Conservation (phyloP, 169 alveolate species). For the Perkinsus marinus region DNA sequence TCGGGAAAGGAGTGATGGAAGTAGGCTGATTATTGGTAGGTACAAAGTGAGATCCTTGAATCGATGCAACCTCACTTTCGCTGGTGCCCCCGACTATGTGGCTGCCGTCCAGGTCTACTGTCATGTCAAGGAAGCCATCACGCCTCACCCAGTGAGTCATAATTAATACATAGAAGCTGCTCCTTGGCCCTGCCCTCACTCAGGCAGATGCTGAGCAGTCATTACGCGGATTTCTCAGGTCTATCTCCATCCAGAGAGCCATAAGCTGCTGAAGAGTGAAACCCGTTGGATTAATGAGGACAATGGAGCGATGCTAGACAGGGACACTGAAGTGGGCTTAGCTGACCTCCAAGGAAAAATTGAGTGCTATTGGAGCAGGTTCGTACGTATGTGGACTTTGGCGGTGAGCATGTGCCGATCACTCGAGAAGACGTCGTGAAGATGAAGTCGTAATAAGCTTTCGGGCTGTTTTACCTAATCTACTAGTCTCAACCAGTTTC, state of each 20-base stretch:
- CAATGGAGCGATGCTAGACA: not conserved
- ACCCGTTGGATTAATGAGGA: not conserved
- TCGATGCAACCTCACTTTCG: not conserved
- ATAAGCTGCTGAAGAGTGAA: not conserved
- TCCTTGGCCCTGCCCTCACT: no score
- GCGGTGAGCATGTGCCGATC: not conserved
- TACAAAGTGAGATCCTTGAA: not conserved
- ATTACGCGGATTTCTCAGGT: no score
- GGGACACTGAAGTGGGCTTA: not conserved
- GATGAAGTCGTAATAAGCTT: not conserved
- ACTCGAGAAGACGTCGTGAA: not conserved
- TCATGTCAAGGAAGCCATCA: not conserved
- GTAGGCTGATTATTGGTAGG: not conserved
- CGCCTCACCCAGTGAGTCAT: not conserved
- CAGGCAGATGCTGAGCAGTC: no score
- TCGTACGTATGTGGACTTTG: not conserved
- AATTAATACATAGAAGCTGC: no score
- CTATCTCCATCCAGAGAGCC: not conserved
- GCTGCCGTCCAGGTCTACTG: not conserved
- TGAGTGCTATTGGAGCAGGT: not conserved
- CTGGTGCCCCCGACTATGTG: not conserved
- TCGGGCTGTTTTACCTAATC: not conserved
- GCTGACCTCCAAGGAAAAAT: not conserved
- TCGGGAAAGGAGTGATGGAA: not conserved
- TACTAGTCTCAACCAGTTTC: not conserved